Evolutionary conservation across 1,139 yeast genomes (phyloP), one percentile per base, ranked within the genome.

Genomic region (Saccharomyces hybrid): DNA sequence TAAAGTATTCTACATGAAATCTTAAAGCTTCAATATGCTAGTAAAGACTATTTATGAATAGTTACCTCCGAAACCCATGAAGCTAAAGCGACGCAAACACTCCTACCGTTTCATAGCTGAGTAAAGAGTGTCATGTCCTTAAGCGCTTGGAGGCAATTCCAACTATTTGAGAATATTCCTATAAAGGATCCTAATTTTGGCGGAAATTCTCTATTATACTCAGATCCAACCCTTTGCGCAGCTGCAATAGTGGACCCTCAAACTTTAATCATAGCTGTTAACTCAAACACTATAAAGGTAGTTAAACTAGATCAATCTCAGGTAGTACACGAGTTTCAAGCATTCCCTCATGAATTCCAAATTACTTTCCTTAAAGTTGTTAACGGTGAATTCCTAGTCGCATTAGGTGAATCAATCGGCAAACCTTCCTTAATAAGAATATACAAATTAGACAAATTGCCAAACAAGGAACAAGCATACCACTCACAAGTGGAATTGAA

Each of bases 131-230:
- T 31, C 34, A 31, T 31, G 34, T 31, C 34, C 34, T 31, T 31
- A 31, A 31, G 34, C 34, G 2, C 34, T 31, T 31, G 34, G 34
- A 78, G 95, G 58, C 96, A 88, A 64, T 88, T 93, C 71, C 91
- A 88, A 62, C 85, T 93, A 71, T 90, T 88, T 70, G 96, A 90
- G 56, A 78, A 82, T 50, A 78, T 84, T 0, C 97, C 97, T 4
- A 85, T 93, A 42, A 75, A 84, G 60, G 98, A 93, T 68, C 98
- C 98, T 6, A 75, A 79, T 57, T 78, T 79, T 59, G 83, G 83
- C n/a, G 74, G 86, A 0, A 76, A 76, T 2, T 76, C 78, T 4
- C 83, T 88, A 0, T 74, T 90, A 38, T 91, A 85, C 69, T 87
- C 96, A 26, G 96, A 88, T 65, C 83, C 91, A 0, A 75, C 84